Conservation (phyloP, 345 rosid species). For the Kandelia obovata region DNA sequence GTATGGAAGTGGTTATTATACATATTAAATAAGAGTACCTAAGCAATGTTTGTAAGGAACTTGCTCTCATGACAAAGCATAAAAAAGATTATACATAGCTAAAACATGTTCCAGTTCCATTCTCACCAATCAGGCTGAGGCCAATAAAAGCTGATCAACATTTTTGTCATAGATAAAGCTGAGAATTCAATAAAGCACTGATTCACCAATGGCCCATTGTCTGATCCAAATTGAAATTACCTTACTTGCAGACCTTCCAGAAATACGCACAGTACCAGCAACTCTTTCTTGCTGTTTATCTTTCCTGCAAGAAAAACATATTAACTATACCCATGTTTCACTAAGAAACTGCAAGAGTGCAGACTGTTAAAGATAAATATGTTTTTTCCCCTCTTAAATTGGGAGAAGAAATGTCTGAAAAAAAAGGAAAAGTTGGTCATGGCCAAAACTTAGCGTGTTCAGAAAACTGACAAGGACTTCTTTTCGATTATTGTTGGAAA, state of each 20-base stretch:
- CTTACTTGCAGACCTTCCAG: slow-evolving; percentile 50
- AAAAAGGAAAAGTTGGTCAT: too few relatives aligned
- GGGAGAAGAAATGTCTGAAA: neutral
- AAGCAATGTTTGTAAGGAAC: too few relatives aligned
- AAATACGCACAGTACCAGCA: slow-evolving; percentile 24
- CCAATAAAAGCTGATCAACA: neutral
- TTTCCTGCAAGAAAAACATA: slow-evolving; percentile 41
- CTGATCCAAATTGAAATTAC: slow-evolving; percentile 32
- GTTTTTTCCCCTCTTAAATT: neutral
- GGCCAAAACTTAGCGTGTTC: too few relatives aligned
- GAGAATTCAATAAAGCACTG: neutral
- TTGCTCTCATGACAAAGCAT: too few relatives aligned
- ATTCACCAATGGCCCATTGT: neutral
- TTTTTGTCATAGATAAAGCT: neutral
- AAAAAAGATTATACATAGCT: too few relatives aligned
- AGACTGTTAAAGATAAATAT: neutral
- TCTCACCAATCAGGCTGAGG: neutral
- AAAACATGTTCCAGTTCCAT: too few relatives aligned
- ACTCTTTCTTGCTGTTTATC: slow-evolving; percentile 42
- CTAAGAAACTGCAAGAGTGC: neutral
- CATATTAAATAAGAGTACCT: too few relatives aligned
- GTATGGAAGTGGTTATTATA: too few relatives aligned
- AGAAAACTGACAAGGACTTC: too few relatives aligned
- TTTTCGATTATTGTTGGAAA: neutral
- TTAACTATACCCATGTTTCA: neutral